Percentiles rank a stretch among this genome's conserved stretches.
These are phyloP conservation scores for Solanum hybrid DNA, from an alignment of 305 asterid genomes.

Conservation along the genomic window DNA sequence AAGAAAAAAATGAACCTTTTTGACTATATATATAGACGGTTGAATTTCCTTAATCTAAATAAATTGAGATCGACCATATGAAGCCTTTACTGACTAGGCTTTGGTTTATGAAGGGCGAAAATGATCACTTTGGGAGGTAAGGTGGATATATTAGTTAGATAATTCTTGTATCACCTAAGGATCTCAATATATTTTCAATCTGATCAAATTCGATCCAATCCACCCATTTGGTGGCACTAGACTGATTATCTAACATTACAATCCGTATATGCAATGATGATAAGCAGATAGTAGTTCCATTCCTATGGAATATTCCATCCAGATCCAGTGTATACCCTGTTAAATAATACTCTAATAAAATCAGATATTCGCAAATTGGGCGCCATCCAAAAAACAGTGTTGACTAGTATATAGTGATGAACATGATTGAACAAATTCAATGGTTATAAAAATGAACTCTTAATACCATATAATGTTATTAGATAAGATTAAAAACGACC, in stretches of 20 bases:
- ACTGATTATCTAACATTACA: neutral
- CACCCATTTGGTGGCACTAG: neutral
- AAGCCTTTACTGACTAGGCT: neutral
- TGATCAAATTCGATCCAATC: neutral
- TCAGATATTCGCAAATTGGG: slow-evolving; percentile 1
- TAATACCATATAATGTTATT: neutral
- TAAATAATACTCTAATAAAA: slow-evolving; percentile 10
- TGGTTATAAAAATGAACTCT: neutral
- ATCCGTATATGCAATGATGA: neutral
- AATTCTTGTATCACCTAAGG: neutral
- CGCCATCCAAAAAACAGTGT: neutral
- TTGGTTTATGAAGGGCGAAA: neutral
- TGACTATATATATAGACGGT: neutral
- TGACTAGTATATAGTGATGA: neutral
- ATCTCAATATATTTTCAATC: neutral
- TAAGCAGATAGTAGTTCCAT: neutral
- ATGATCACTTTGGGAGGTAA: too few relatives aligned
- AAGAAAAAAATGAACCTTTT: neutral
- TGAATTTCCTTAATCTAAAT: neutral
- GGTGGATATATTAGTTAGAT: too few relatives aligned
- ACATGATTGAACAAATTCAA: neutral
- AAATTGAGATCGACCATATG: neutral
- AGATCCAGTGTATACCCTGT: slow-evolving; percentile 15
- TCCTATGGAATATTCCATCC: neutral
- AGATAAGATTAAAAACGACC: neutral